These are phyloP conservation scores for Stephania cephalantha DNA, from an alignment of 164 flowering plant genomes.

Conservation along the genomic window DNA sequence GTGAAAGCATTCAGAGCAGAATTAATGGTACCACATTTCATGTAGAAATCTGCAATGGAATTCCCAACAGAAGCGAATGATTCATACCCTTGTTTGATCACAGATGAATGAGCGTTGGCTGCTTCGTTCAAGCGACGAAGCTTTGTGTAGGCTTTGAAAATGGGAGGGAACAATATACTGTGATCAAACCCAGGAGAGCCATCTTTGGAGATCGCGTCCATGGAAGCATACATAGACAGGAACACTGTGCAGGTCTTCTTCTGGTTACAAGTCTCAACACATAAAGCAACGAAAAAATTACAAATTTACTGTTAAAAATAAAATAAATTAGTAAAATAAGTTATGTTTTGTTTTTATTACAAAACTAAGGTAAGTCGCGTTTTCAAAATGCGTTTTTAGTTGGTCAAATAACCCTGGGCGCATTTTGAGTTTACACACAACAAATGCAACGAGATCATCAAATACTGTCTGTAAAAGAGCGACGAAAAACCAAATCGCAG, in stretches of 20 bases:
- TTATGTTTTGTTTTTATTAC: too few species aligned
- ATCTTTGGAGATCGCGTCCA: constrained; percentile 24
- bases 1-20: constrained; percentile 41
- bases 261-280: too few species aligned
- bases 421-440: too few species aligned
- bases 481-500: not conserved
- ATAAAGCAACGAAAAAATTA: too few species aligned
- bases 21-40: constrained; percentile 34
- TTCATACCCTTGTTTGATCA: constrained; percentile 51
- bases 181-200: constrained; percentile 25
- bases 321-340: too few species aligned
- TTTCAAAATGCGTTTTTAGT: too few species aligned
- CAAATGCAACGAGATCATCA: not conserved
- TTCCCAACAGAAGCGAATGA: constrained; percentile 50
- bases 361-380: too few species aligned
- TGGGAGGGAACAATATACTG: constrained; percentile 33
- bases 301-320: too few species aligned
- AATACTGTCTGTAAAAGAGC: constrained; percentile 7
- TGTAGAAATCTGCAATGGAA: constrained; percentile 59
- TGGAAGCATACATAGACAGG: not conserved
- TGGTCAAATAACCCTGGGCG: too few species aligned
- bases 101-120: constrained; percentile 41
- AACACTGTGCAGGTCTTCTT: not conserved
- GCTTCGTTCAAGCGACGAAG: constrained; percentile 33
- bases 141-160: constrained; percentile 50